Conservation (phyloP, 805 yeast species). For the Pichia heedii region DNA sequence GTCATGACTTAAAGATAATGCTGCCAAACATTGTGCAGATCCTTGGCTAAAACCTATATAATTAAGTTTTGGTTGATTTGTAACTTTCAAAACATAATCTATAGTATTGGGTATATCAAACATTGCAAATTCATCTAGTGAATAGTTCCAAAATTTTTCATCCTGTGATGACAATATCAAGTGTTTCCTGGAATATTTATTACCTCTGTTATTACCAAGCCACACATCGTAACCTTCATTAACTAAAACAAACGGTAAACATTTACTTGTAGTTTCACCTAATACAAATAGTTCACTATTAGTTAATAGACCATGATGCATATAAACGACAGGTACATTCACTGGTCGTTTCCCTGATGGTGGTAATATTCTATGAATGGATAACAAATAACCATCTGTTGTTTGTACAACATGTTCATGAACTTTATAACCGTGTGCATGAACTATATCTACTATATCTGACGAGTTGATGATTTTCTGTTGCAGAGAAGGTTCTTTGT, state of each 20-base stretch:
- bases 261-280: slow-evolving; percentile 33
- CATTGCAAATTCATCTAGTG: slow-evolving; percentile 84
- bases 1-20: slow-evolving; percentile 55
- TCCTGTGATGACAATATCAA: slow-evolving; percentile 30
- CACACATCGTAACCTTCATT: slow-evolving; percentile 88
- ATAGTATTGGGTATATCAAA: slow-evolving; percentile 83
- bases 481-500: slow-evolving; percentile 5
- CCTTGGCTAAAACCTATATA: slow-evolving; percentile 94
- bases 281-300: slow-evolving; percentile 61
- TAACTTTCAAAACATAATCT: slow-evolving; percentile 53
- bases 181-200: slow-evolving; percentile 84
- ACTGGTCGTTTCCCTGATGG: slow-evolving; percentile 10
- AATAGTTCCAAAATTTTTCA: slow-evolving; percentile 75
- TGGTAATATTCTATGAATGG: slow-evolving; percentile 55
- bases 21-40: slow-evolving; percentile 85
- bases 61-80: slow-evolving; percentile 38
- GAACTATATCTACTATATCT: slow-evolving; percentile 28
- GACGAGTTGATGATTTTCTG: slow-evolving; percentile 17
- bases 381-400: slow-evolving; percentile 68
- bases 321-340: slow-evolving; percentile 45
- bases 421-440: slow-evolving; percentile 48
- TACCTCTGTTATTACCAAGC: slow-evolving; percentile 88
- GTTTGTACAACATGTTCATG: slow-evolving; percentile 78
- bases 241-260: slow-evolving; percentile 62
- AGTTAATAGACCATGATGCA: slow-evolving; percentile 88